phyloP scores from a whole-genome alignment of 495 filamentous ascomycete species.

The Penicillium chermesinum region DNA sequence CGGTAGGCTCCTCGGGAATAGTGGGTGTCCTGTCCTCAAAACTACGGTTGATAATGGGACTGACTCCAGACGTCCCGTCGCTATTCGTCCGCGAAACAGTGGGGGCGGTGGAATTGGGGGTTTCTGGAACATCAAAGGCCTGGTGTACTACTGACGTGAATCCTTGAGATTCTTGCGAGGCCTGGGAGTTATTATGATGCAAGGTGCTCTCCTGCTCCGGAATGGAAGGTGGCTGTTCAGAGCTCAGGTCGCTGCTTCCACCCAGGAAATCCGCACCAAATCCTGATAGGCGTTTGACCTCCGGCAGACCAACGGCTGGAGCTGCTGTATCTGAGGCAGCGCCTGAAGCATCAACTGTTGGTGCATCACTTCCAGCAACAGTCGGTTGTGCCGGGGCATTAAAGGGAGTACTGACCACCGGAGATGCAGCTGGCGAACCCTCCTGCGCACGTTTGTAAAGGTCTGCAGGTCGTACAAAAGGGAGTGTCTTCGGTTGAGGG shows the following conservation, averaged over 20 bases:
- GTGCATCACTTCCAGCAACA: neutral
- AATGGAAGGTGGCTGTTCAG: slow-evolving; percentile 12
- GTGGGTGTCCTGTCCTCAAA: slow-evolving; percentile 45
- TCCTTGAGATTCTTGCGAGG: slow-evolving; percentile 28
- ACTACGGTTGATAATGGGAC: slow-evolving; percentile 57
- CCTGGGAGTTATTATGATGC: slow-evolving; percentile 50
- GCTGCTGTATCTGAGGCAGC: slow-evolving; percentile 5
- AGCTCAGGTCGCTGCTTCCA: slow-evolving; percentile 1
- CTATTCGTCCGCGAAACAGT: slow-evolving; percentile 57
- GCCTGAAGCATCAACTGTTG: neutral
- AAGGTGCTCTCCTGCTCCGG: slow-evolving; percentile 26
- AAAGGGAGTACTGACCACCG: slow-evolving; percentile 20
- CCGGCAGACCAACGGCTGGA: slow-evolving; percentile 45
- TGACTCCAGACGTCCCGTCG: slow-evolving; percentile 59
- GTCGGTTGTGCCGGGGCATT: neutral
- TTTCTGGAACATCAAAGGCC: slow-evolving; percentile 63
- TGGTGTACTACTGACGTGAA: slow-evolving; percentile 66
- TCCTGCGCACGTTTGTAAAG: slow-evolving; percentile 72
- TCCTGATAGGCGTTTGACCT: slow-evolving; percentile 58
- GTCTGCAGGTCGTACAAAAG: slow-evolving; percentile 71
- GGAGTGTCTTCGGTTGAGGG: slow-evolving; percentile 43
- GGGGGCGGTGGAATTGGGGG: slow-evolving; percentile 47
- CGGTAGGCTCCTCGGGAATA: slow-evolving; percentile 52
- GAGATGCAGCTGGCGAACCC: slow-evolving; percentile 42
- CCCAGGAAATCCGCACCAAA: slow-evolving; percentile 50